Conservation (phyloP, 2,329 filamentous ascomycete species). For the Diaporthe batatas region DNA sequence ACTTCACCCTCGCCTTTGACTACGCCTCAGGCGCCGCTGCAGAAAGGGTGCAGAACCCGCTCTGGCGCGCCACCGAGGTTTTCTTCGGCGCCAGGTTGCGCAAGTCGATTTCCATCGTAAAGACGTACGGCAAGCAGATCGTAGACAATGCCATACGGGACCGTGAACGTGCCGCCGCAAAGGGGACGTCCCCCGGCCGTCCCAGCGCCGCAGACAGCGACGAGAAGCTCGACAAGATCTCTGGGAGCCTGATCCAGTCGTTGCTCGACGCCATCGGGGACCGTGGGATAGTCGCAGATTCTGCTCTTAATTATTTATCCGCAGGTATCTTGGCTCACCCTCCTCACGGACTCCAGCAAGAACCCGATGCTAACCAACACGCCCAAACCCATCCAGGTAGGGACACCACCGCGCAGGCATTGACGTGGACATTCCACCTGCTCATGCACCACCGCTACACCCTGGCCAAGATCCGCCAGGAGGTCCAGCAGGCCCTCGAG, state of each 20-base stretch:
- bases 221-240: conserved; percentile 55
- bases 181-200: neutral
- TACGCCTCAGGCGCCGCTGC: conserved; percentile 71
- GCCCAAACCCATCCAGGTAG: conserved; percentile 56
- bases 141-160: conserved; percentile 66
- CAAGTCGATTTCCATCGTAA: conserved; percentile 63
- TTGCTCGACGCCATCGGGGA: conserved; percentile 69
- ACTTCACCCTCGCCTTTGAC: conserved; percentile 73
- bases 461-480: conserved; percentile 57
- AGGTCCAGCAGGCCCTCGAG: conserved; percentile 52
- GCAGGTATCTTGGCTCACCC: conserved; percentile 56
- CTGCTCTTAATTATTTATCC: conserved; percentile 75
- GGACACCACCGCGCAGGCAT: conserved; percentile 74
- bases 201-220: conserved; percentile 39
- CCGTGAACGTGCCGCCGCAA: conserved; percentile 45
- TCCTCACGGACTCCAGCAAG: neutral
- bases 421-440: conserved; percentile 75
- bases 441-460: conserved; percentile 65
- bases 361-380: neutral
- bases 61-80: conserved; percentile 71
- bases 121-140: conserved; percentile 68
- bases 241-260: conserved; percentile 71
- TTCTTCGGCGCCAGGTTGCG: conserved; percentile 64
- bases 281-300: conserved; percentile 70
- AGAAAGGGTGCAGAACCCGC: conserved; percentile 74